Conservation (phyloP, 192 early-diverging fungal genomes). For the Diversispora epigaea region DNA sequence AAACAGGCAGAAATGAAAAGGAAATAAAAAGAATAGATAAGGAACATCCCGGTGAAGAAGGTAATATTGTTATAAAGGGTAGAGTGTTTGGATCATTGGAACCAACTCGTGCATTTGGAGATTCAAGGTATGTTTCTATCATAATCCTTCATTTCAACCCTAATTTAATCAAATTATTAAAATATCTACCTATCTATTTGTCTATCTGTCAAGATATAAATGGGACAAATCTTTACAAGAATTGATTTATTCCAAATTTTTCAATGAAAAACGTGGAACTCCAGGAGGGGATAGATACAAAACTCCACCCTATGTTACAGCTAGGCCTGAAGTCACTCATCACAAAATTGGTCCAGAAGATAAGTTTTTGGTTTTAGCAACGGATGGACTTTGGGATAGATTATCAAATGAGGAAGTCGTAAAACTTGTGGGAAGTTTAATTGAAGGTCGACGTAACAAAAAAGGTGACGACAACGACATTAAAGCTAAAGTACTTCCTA, state of each 20-base stretch:
- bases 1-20: constrained; percentile 53
- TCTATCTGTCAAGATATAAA: constrained; percentile 44
- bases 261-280: constrained; percentile 48
- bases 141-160: no score
- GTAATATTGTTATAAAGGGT: constrained; percentile 53
- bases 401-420: constrained; percentile 64
- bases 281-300: constrained; percentile 46
- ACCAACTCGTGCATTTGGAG: constrained; percentile 65
- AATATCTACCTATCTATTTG: no score
- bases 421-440: constrained; percentile 43
- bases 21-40: constrained; percentile 56
- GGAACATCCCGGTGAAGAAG: constrained; percentile 75
- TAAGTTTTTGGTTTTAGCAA: constrained; percentile 74
- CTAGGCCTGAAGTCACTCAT: constrained; percentile 65
- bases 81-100: constrained; percentile 64
- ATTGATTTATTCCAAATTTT: constrained; percentile 47
- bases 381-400: constrained; percentile 83
- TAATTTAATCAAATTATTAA: no score
- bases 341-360: constrained; percentile 62
- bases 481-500: no score
- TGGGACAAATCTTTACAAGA: constrained; percentile 65
- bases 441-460: constrained; percentile 42
- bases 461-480: background rate
- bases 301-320: constrained; percentile 76
- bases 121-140: constrained; percentile 44